Percentiles rank a stretch among this genome's conserved stretches.
phyloP scores from a whole-genome alignment of 2,329 filamentous ascomycete genomes.

The Xylaria sp. region DNA sequence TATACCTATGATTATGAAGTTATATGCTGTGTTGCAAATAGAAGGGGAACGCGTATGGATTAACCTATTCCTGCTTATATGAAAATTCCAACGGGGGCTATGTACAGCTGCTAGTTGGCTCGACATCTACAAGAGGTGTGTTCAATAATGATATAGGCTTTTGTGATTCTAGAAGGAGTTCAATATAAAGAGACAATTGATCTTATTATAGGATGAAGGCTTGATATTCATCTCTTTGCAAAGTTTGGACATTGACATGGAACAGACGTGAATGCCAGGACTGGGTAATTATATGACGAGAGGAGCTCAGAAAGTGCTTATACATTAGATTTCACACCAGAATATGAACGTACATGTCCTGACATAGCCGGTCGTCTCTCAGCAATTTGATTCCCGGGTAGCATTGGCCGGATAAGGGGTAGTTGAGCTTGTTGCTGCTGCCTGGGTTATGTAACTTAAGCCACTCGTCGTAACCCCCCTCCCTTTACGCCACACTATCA shows the following conservation, averaged over 20 bases:
- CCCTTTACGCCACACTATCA: constrained; percentile 20
- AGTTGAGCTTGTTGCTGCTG: neutral
- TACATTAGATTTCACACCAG: too few relatives aligned
- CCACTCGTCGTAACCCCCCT: constrained; percentile 10
- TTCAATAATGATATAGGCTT: neutral
- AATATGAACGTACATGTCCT: neutral
- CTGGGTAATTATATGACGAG: neutral
- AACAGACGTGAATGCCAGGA: neutral
- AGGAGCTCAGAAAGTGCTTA: too few relatives aligned
- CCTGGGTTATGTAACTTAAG: neutral
- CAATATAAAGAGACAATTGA: neutral
- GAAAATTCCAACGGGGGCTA: neutral
- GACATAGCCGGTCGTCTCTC: neutral
- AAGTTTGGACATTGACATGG: too few relatives aligned
- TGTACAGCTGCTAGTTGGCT: neutral
- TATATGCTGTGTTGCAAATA: neutral
- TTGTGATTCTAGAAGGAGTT: neutral
- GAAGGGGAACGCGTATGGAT: neutral
- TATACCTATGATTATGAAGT: neutral
- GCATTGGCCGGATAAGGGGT: constrained; percentile 1
- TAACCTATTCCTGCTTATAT: neutral
- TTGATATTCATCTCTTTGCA: too few relatives aligned
- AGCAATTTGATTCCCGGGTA: constrained; percentile 12
- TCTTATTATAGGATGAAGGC: neutral
- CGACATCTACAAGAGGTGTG: neutral